Evolutionary conservation across 257 asterid species (phyloP), one percentile per base, ranked within the genome.

Genomic region (Lycium ferocissimum): DNA sequence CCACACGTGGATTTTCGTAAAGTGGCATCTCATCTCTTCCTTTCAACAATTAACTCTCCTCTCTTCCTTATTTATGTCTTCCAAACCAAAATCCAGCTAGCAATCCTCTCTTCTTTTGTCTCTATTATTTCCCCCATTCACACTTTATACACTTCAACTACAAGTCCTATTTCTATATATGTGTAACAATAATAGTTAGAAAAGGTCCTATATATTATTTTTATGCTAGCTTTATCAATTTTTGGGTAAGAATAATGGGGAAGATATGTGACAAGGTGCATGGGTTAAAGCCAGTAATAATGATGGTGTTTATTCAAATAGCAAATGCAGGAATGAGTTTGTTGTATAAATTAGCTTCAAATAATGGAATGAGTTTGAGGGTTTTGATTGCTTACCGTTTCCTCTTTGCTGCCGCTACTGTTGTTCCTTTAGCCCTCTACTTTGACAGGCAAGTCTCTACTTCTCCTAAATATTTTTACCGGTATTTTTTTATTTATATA

Each of bases 371-470:
- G 84, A 91, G 87, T 62, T 80, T 95, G 80, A 87, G 83, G 70
- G 84, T 95, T 18, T 37, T 95, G 83, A 90, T 94, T 33, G 93
- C 98, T 0, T 95, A 95, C 40, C 91, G 98, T 12, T 92, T 90
- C 86, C 62, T 93, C 49, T 90, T 95, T 62, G 98, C 95, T 38
- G 80, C 92, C 1, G 92, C 87, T 6, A 80, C 92, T 2, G 84
- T 92, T 56, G 47, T 85, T 22, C 98, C 98, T 56, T 88, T 95
- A 61, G 98, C 98, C 56, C 92, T 93, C 40, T 56, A 83, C 71
- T 8, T 92, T 4, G 95, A 94, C 18, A 92, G 98, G 98, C 87
- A 37, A 22, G 14, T 15, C 8, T 67, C 2, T 33, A 26, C 18
- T 67, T 67, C 35, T 6, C 6, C 6, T 15, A 15, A 15, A 14